These are phyloP conservation scores for Cladosporium halotolerans DNA, from an alignment of 2,329 filamentous ascomycete genomes.

Conservation along the genomic window DNA sequence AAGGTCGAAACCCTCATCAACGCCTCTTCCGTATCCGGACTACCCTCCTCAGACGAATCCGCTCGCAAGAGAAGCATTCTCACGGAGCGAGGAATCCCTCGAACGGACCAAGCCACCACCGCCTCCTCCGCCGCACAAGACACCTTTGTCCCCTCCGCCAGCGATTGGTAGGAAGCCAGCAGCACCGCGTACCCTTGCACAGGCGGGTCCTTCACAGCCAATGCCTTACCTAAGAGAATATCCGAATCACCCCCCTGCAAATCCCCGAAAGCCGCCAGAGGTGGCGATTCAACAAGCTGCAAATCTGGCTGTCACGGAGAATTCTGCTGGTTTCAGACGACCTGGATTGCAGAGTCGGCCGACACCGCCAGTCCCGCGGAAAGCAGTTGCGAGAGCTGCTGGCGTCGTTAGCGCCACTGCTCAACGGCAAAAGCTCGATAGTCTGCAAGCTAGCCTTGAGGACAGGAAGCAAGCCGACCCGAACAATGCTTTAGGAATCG, in stretches of 20 bases:
- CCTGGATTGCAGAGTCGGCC: constrained; percentile 13
- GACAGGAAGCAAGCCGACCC: constrained; percentile 17
- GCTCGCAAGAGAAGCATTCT: constrained; percentile 20
- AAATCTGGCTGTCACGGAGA: constrained; percentile 11
- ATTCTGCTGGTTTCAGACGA: constrained; percentile 12
- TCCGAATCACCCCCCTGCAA: constrained; percentile 33
- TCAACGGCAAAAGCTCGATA: constrained; percentile 29
- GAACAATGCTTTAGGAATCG: constrained; percentile 12
- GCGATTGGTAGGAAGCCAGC: background rate
- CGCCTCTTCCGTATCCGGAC: constrained; percentile 27
- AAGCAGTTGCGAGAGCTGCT: constrained; percentile 27
- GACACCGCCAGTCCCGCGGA: constrained; percentile 28
- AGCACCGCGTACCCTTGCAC: constrained; percentile 14
- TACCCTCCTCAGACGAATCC: constrained; percentile 22
- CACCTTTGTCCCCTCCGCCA: constrained; percentile 8
- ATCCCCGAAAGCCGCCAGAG: constrained; percentile 24
- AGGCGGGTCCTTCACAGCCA: constrained; percentile 18
- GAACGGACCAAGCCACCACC: constrained; percentile 23
- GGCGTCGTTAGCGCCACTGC: constrained; percentile 29
- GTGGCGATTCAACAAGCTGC: constrained; percentile 10
- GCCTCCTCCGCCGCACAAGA: constrained; percentile 21
- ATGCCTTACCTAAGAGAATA: constrained; percentile 46
- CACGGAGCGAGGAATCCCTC: constrained; percentile 24
- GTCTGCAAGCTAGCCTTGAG: background rate
- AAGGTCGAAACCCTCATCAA: constrained; percentile 9